These are phyloP conservation scores for Mucuna pruriens DNA, from an alignment of 306 rosid species.

Conservation along the genomic window DNA sequence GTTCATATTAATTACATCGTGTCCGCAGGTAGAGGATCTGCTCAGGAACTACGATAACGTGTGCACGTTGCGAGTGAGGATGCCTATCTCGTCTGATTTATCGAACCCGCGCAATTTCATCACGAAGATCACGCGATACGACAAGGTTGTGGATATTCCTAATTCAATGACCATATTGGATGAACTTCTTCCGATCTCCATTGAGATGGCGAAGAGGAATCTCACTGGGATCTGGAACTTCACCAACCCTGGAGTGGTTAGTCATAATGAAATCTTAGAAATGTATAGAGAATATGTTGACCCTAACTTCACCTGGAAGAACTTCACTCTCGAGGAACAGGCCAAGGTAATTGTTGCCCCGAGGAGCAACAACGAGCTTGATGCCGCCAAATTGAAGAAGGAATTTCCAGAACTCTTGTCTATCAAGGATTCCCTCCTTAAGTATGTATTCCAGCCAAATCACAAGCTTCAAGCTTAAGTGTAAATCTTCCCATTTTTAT, in stretches of 20 bases:
- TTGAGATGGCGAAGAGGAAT: conserved; percentile 91
- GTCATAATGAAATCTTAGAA: conserved; percentile 84
- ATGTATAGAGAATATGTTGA: conserved; percentile 74
- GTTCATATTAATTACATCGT: background rate
- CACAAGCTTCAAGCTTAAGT: conserved; percentile 60
- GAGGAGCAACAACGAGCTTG: conserved; percentile 86
- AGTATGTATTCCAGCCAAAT: conserved; percentile 82
- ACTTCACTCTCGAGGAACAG: conserved; percentile 85
- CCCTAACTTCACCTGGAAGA: conserved; percentile 79
- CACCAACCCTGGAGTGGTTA: conserved; percentile 93
- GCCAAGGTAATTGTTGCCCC: conserved; percentile 91
- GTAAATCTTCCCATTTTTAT: conserved; percentile 21
- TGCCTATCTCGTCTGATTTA: conserved; percentile 90
- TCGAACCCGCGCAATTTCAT: conserved; percentile 87
- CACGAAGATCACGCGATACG: conserved; percentile 83
- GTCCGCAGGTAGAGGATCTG: conserved; percentile 78
- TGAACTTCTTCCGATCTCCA: conserved; percentile 87
- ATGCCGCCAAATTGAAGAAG: conserved; percentile 60
- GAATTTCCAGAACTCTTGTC: conserved; percentile 81
- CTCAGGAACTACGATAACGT: conserved; percentile 81
- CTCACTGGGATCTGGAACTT: conserved; percentile 88
- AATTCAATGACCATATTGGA: conserved; percentile 92
- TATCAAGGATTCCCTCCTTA: conserved; percentile 80
- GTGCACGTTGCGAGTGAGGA: conserved; percentile 85
- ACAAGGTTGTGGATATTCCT: conserved; percentile 87